Conservation (phyloP, 352 stramenopile genomes). For the Phytophthora fragariaefolia region DNA sequence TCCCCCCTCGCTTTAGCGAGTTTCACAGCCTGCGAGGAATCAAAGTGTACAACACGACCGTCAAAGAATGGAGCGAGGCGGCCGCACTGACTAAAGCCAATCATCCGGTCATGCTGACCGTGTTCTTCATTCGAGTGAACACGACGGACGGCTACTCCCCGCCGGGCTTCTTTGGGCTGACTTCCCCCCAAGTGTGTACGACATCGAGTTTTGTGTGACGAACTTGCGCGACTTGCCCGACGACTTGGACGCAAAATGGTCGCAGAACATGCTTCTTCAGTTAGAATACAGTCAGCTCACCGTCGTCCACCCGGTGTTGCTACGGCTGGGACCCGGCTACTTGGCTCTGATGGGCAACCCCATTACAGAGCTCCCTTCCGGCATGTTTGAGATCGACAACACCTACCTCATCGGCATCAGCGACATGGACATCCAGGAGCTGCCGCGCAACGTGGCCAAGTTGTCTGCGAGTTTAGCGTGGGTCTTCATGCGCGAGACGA, state of each 20-base stretch:
- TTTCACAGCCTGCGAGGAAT: slow-evolving; percentile 37
- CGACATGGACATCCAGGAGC: slow-evolving; percentile 4
- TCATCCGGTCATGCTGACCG: slow-evolving; percentile 29
- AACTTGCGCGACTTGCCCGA: slow-evolving; percentile 41
- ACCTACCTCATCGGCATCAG: slow-evolving; percentile 11
- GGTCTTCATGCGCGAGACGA: not conserved
- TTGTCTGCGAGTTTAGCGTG: not conserved
- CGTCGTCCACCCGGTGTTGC: slow-evolving; percentile 16
- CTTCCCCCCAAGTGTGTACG: slow-evolving; percentile 35
- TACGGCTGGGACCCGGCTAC: slow-evolving; percentile 12
- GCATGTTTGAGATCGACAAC: slow-evolving; percentile 22
- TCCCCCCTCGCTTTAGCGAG: slow-evolving; percentile 22
- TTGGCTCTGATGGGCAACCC: slow-evolving; percentile 38
- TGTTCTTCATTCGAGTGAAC: slow-evolving; percentile 42
- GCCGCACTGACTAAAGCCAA: slow-evolving; percentile 28
- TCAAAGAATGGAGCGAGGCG: slow-evolving; percentile 31
- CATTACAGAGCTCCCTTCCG: slow-evolving; percentile 26
- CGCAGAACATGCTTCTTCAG: slow-evolving; percentile 2
- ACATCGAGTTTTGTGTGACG: slow-evolving; percentile 47
- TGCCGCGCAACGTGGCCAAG: slow-evolving; percentile 23
- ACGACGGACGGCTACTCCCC: slow-evolving; percentile 39
- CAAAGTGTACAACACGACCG: slow-evolving; percentile 53
- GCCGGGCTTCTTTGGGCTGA: slow-evolving; percentile 34
- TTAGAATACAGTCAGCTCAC: slow-evolving; percentile 32
- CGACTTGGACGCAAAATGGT: slow-evolving; percentile 46